Conservation (phyloP, 2,329 filamentous ascomycete genomes). For the Biscogniauxia marginata region DNA sequence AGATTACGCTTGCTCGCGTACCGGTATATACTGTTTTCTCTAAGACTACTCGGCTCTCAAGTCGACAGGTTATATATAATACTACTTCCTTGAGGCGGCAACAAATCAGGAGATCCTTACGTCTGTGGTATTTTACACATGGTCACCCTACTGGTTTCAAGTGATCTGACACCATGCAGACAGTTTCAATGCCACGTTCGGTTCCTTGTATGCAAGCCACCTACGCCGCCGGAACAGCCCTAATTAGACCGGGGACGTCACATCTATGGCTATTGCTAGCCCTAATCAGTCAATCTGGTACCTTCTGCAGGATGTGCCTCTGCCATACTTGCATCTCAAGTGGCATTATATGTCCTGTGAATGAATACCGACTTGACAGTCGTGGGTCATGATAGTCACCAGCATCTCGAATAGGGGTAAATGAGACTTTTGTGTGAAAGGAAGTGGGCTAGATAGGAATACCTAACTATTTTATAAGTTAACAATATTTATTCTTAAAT, state of each 20-base stretch:
- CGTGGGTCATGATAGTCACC: background rate
- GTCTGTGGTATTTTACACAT: background rate
- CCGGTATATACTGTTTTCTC: too few species aligned
- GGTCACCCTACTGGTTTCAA: background rate
- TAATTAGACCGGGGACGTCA: background rate
- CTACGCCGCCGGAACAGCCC: background rate
- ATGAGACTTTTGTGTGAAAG: background rate
- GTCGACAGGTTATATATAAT: background rate
- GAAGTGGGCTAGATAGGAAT: background rate
- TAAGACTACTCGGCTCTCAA: background rate
- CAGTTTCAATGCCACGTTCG: background rate
- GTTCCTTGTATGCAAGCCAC: background rate
- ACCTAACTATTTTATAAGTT: background rate
- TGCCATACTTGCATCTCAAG: background rate
- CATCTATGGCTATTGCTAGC: background rate
- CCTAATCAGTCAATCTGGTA: background rate
- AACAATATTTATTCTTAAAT: background rate
- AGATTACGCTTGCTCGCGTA: too few species aligned
- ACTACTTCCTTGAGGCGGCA: background rate
- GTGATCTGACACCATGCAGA: background rate
- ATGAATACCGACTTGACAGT: background rate
- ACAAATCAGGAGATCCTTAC: background rate
- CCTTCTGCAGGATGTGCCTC: background rate
- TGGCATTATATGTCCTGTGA: background rate
- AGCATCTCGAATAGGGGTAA: background rate